These are phyloP conservation scores for Magnolia sinica DNA, from an alignment of 164 flowering plant genomes.

Conservation along the genomic window DNA sequence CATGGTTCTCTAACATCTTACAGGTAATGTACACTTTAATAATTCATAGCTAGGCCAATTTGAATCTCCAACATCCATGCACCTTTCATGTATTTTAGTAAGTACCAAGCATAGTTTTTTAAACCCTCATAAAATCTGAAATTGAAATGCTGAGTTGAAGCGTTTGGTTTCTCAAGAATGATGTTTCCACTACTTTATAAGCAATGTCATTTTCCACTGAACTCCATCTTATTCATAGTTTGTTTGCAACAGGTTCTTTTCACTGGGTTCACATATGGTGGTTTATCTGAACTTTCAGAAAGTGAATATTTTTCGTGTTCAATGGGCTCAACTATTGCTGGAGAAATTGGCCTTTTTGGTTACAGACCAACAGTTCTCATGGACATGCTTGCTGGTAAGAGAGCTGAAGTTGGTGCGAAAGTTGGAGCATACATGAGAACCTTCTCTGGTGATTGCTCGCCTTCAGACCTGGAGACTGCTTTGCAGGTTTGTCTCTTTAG, in stretches of 20 bases:
- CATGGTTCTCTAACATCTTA: too few species aligned
- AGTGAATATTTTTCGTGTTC: conserved; percentile 73
- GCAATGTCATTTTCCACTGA: not conserved
- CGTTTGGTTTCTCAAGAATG: too few species aligned
- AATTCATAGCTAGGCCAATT: too few species aligned
- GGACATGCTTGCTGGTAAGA: conserved; percentile 99
- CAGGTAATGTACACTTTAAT: too few species aligned
- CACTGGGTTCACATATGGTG: conserved; percentile 91
- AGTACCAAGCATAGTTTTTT: not conserved
- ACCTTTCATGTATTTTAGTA: not conserved
- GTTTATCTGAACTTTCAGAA: conserved; percentile 85
- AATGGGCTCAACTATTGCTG: conserved; percentile 93
- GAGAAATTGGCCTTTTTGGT: conserved; percentile 96
- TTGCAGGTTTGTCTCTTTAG: conserved; percentile 61
- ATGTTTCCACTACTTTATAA: too few species aligned
- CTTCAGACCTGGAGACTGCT: conserved; percentile 93
- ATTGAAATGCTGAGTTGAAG: not conserved
- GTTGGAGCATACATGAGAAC: conserved; percentile 90
- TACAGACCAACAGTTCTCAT: conserved; percentile 75
- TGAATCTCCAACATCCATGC: not conserved
- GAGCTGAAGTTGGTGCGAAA: conserved; percentile 90
- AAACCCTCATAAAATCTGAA: not conserved
- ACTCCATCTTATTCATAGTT: not conserved
- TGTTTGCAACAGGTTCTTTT: conserved; percentile 66
- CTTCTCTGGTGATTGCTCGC: conserved; percentile 95